Conservation (phyloP, 306 rosid genomes). For the Sicyos edulis region DNA sequence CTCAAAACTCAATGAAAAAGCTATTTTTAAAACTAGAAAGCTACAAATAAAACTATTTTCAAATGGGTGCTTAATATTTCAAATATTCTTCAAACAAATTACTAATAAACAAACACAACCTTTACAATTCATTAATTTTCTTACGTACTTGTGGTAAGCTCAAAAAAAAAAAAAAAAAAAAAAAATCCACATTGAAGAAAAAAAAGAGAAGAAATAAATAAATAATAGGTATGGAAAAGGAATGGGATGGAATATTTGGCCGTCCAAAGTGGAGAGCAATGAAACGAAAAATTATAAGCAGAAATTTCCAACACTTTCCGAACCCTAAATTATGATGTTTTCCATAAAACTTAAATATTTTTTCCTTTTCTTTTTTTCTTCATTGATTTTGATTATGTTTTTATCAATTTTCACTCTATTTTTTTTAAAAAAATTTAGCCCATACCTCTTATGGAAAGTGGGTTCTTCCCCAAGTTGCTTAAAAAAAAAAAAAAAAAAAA, state of each 20-base stretch:
- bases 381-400: conserved; percentile 7
- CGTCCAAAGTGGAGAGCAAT: conserved; percentile 61
- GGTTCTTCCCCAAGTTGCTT: conserved; percentile 31
- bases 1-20: too few species aligned
- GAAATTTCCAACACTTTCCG: conserved; percentile 19
- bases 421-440: conserved; percentile 26
- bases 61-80: neutral
- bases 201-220: neutral
- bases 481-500: too few species aligned
- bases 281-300: neutral
- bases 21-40: too few species aligned
- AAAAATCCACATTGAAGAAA: neutral
- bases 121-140: neutral
- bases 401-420: conserved; percentile 13
- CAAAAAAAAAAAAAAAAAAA: too few species aligned
- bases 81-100: neutral
- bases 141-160: neutral
- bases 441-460: conserved; percentile 69
- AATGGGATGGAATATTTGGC: conserved; percentile 28
- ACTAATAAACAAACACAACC: neutral
- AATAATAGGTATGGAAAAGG: neutral
- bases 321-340: conserved; percentile 54
- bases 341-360: conserved; percentile 32
- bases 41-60: neutral
- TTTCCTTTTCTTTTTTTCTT: neutral